Conservation (phyloP, 352 stramenopile species). For the Pythium phragmiticola region DNA sequence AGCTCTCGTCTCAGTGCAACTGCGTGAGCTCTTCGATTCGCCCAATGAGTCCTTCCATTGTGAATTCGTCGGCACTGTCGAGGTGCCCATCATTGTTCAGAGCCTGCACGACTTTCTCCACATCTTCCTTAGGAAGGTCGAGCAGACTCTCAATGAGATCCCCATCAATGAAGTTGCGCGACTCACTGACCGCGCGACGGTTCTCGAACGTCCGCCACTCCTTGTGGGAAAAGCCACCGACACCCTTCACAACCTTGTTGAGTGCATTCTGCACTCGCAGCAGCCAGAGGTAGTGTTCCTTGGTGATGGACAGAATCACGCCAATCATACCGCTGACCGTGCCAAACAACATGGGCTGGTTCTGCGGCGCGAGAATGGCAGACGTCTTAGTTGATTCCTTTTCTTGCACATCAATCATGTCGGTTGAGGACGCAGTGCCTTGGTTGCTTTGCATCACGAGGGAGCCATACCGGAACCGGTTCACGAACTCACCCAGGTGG, state of each 20-base stretch:
- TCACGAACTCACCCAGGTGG: slow-evolving; percentile 96
- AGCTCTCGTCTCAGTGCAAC: slow-evolving; percentile 45
- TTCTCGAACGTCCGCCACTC: slow-evolving; percentile 93
- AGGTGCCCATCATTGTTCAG: slow-evolving; percentile 90
- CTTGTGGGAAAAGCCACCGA: slow-evolving; percentile 92
- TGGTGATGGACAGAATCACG: slow-evolving; percentile 90
- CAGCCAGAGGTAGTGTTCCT: slow-evolving; percentile 91
- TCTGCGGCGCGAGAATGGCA: slow-evolving; percentile 14
- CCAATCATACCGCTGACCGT: slow-evolving; percentile 97
- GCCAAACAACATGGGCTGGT: slow-evolving; percentile 90
- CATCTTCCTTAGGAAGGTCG: slow-evolving; percentile 89
- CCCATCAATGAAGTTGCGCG: slow-evolving; percentile 95
- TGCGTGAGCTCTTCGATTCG: slow-evolving; percentile 79
- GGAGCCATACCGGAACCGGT: slow-evolving; percentile 94
- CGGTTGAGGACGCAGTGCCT: slow-evolving; percentile 15
- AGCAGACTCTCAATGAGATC: slow-evolving; percentile 95
- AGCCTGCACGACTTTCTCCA: slow-evolving; percentile 88
- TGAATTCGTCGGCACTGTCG: slow-evolving; percentile 57
- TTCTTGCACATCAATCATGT: slow-evolving; percentile 54
- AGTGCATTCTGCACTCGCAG: slow-evolving; percentile 88
- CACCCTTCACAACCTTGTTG: slow-evolving; percentile 85
- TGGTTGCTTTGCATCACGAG: slow-evolving; percentile 93
- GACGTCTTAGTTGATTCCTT: slow-evolving; percentile 2
- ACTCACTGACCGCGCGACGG: slow-evolving; percentile 77
- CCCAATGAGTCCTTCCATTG: slow-evolving; percentile 63